Base-by-base conservation (phyloP, 2,329 filamentous ascomycete genomes). In the Rhytidhysteron rufulum region DNA sequence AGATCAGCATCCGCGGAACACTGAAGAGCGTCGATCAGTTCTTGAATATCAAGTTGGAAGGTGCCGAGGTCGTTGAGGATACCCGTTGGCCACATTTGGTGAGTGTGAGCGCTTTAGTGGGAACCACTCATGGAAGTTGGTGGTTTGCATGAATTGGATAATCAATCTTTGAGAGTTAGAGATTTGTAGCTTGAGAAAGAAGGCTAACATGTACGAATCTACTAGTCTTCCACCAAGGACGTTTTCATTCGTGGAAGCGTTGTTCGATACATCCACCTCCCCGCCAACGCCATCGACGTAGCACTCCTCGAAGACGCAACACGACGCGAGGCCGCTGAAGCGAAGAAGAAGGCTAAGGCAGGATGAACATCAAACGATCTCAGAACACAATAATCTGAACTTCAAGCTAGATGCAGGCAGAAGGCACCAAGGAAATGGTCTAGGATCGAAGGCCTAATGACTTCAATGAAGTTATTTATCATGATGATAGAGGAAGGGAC, bases 21-120 rank as follows among this genome's bases (percentile, higher is more conserved):
- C 78, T 98, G 53, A 98, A 97, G 76, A 94, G 87, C 62, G 91
- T 98, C 53, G 93, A 98, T 66, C 93, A 97, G 73, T 98, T 95
- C 71, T 81, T 98, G 62, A 98, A 98, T 72, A 96, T 98, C 72
- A 97, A 97, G 75, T 81, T 98, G 37, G 93, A 98, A 62, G 88
- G 96, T 61, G 94, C 97, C 46, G 79, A 83, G 48, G 91, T 97
- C 22, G 79, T 95, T 19, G 90, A 98, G 53, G 88, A 97, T 71
- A 73, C 93, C 61, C 89, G 90, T 69, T 97, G 96, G 65, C 93
- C 93, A 37, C 93, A 98, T 68, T 70, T 98, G 67, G 87, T 91
- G 52, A 11, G 57, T 51, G 11, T 8, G 37, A 22, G 58, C 54
- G 72, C 67, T 32, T 20, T 15, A 19, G 20, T 21, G 20, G 7